These are phyloP conservation scores for Tetraselmis striata DNA, from an alignment of 139 green algal species.

Conservation along the genomic window DNA sequence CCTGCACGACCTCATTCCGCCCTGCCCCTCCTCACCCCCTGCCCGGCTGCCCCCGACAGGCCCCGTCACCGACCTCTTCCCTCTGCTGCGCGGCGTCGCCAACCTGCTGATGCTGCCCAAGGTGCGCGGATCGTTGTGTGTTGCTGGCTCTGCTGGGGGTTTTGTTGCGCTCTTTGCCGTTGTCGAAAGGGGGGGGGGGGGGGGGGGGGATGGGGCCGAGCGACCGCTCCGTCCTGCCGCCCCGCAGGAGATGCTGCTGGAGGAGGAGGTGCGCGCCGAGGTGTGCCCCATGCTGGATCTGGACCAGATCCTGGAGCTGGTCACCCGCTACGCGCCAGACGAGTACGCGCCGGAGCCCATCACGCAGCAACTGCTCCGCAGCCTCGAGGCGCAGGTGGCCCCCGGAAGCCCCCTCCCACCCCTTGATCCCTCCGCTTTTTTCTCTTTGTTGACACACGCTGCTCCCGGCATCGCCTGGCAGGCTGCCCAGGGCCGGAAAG, in stretches of 20 bases:
- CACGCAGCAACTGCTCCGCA: not conserved
- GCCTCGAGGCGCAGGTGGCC: not conserved
- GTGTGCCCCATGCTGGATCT: not conserved
- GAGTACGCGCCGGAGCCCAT: not conserved
- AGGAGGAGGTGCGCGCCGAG: not conserved
- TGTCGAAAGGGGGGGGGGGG: too few relatives aligned
- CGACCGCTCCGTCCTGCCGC: too few relatives aligned
- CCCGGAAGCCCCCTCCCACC: too few relatives aligned
- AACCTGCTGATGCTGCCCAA: constrained; percentile 89
- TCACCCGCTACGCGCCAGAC: not conserved
- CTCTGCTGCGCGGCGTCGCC: constrained; percentile 54
- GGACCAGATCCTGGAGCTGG: not conserved
- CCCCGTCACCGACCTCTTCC: constrained; percentile 41
- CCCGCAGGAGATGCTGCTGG: not conserved
- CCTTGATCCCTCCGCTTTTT: too few relatives aligned
- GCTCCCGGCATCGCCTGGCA: too few relatives aligned
- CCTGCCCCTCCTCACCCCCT: not conserved
- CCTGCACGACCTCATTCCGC: too few relatives aligned
- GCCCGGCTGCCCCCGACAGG: not conserved
- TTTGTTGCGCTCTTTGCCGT: too few relatives aligned
- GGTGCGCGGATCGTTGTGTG: too few relatives aligned
- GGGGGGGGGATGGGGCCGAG: too few relatives aligned
- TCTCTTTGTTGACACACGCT: too few relatives aligned
- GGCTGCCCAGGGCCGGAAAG: too few relatives aligned
- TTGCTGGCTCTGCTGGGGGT: too few relatives aligned